These are phyloP conservation scores for Carex kokanica DNA, from an alignment of 176 grass and related monocot genomes.

Conservation along the genomic window DNA sequence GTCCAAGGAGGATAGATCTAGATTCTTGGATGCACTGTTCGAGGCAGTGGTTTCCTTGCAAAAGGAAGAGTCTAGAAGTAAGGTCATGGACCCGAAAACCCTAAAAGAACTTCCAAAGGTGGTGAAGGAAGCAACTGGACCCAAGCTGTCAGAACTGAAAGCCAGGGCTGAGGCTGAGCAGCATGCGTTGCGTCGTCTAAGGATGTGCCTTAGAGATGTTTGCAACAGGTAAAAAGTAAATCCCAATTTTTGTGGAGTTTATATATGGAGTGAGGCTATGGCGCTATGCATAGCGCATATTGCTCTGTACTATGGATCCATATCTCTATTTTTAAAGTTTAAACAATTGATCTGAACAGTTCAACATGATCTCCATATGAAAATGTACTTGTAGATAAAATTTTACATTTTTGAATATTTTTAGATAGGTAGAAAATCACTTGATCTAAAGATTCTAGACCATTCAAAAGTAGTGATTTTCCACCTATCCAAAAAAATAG, in stretches of 20 bases:
- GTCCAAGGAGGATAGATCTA: slow-evolving; percentile 63
- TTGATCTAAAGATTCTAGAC: no score
- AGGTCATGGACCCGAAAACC: slow-evolving; percentile 54
- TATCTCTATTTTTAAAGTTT: no score
- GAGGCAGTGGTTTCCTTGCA: slow-evolving; percentile 63
- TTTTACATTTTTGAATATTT: no score
- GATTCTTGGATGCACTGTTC: slow-evolving; percentile 59
- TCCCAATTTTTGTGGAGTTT: neutral
- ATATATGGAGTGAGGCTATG: neutral
- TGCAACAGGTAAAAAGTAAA: slow-evolving; percentile 71
- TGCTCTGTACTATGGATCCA: no score
- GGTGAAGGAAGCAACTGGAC: slow-evolving; percentile 71
- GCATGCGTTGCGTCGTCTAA: slow-evolving; percentile 83
- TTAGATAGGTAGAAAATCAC: no score
- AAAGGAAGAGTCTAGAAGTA: slow-evolving; percentile 75
- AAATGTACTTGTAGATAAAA: no score
- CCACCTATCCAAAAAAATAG: no score
- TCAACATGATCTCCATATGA: no score
- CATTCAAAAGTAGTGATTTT: no score
- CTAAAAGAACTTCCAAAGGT: slow-evolving; percentile 80
- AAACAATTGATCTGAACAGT: no score
- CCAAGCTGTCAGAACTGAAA: slow-evolving; percentile 73
- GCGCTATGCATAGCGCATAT: no score
- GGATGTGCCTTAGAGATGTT: slow-evolving; percentile 98
- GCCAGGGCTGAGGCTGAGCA: slow-evolving; percentile 93